A percentile compares a stretch with the other conserved stretches of the same genome.
phyloP scores from a whole-genome alignment of 345 rosid genomes.

The Acer saccharum region DNA sequence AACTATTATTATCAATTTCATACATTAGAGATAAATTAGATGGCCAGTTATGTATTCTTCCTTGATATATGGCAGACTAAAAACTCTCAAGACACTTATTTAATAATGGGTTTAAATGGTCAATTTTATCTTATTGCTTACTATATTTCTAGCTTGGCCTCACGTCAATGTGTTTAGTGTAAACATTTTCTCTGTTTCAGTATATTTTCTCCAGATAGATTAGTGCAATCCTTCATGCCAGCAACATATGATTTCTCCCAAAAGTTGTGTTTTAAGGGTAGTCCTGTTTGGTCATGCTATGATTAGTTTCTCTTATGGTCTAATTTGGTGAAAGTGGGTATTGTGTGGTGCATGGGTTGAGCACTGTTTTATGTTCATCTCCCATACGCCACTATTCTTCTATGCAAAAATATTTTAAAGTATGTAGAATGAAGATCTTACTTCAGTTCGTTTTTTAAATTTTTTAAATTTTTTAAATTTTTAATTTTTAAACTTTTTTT shows the following conservation, averaged over 20 bases:
- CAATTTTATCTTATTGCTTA: neutral
- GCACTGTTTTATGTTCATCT: neutral
- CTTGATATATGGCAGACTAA: neutral
- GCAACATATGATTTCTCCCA: neutral
- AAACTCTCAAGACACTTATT: neutral
- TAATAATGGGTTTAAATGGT: neutral
- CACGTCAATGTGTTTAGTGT: neutral
- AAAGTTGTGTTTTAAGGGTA: constrained; percentile 3
- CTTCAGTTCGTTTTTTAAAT: neutral
- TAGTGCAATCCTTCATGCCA: neutral
- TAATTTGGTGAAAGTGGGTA: neutral
- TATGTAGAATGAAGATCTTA: neutral
- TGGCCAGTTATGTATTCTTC: neutral
- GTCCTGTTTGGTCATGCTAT: neutral
- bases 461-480: too few relatives aligned
- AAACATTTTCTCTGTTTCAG: neutral
- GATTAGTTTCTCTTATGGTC: neutral
- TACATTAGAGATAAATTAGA: neutral
- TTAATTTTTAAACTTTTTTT: too few relatives aligned
- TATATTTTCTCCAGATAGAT: neutral
- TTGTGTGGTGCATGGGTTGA: neutral
- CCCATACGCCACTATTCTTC: neutral
- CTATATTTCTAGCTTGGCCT: neutral
- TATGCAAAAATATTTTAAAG: neutral
- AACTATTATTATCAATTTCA: neutral